Evolutionary conservation across 176 grass and related monocot genomes (phyloP).

Genomic region (Alloteropsis semialata): DNA sequence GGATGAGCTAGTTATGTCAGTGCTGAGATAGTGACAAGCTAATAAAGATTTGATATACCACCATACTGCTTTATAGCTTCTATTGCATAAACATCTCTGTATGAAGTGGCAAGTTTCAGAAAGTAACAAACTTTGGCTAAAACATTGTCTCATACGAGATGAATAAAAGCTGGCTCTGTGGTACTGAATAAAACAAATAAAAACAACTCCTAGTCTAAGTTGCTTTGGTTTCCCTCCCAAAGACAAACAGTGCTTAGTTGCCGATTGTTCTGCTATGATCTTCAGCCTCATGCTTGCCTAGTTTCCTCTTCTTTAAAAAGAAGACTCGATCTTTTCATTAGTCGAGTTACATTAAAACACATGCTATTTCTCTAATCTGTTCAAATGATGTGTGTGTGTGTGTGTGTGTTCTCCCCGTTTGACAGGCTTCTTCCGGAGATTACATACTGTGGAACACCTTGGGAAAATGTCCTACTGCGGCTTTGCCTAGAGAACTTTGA

Average conservation of each 20-base stretch:
- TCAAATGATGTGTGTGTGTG: background rate
- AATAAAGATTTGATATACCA: background rate
- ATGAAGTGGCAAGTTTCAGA: background rate
- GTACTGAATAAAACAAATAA: background rate
- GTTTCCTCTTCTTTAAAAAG: background rate
- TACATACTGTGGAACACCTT: conserved; percentile 85
- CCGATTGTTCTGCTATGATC: background rate
- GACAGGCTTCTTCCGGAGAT: conserved; percentile 72
- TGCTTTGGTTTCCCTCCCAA: background rate
- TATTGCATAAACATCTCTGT: background rate
- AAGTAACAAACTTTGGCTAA: background rate
- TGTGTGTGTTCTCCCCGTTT: background rate
- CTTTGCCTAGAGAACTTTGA: conserved; percentile 44
- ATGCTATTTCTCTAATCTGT: background rate
- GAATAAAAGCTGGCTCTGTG: background rate
- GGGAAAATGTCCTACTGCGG: conserved; percentile 59
- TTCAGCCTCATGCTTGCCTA: background rate
- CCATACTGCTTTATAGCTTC: background rate
- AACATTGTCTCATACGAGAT: background rate
- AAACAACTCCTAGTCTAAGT: background rate
- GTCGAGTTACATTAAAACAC: background rate
- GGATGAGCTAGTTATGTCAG: background rate
- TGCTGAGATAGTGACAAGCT: background rate
- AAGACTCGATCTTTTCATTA: background rate
- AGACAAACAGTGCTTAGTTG: background rate